Evolutionary conservation across 1,284 basidiomycete species (phyloP), one percentile per base, ranked within the genome.

Genomic region (Leucoagaricus sp.): DNA sequence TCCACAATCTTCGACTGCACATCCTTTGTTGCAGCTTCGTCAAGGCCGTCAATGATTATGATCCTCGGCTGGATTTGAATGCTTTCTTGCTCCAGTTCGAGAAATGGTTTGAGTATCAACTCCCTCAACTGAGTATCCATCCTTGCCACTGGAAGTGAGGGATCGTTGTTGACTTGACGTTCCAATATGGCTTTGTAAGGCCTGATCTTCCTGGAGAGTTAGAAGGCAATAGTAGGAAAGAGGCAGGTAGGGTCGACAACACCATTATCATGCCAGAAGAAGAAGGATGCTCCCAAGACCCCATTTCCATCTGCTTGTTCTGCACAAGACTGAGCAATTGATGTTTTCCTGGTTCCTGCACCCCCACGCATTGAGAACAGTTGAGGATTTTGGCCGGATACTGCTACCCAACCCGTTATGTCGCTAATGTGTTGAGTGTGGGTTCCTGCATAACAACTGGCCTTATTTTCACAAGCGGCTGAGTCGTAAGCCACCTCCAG

Each of bases 11-110:
- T 23, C 21, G 4, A 4, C 21, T 49, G 48, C 7, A 17, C 48
- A 13, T 17, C 21, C 9, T 12, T 31, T n/a, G 13, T 45, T 17
- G 19, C 28, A 15, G 53, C 55, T 26, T 59, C 58, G 26, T 57
- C 58, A 28, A 60, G 55, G 23, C 55, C 58, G 26, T 57, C 58
- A 38, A 60, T 25, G 15, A 60, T 49, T 12, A 57, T 21, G 3
- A 38, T 3, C 3, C 26, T 12, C 15, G 7, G n/a, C 5, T 25
- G 17, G 7, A 49, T 9, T 6, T 2, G 13, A 10, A 5, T 17
- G 13, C 34, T 17, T 8, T 19, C 21, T 12, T 3, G 17, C 7
- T 21, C 7, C 13, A 49, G 17, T 13, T 13, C 15, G 1, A 12
- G 31, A 12, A 49, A 7, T 12, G 48, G 48, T 5, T 23, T 34